Evolutionary conservation across 1,284 basidiomycete species (phyloP).

Genomic region (Neonothopanus nambi): DNA sequence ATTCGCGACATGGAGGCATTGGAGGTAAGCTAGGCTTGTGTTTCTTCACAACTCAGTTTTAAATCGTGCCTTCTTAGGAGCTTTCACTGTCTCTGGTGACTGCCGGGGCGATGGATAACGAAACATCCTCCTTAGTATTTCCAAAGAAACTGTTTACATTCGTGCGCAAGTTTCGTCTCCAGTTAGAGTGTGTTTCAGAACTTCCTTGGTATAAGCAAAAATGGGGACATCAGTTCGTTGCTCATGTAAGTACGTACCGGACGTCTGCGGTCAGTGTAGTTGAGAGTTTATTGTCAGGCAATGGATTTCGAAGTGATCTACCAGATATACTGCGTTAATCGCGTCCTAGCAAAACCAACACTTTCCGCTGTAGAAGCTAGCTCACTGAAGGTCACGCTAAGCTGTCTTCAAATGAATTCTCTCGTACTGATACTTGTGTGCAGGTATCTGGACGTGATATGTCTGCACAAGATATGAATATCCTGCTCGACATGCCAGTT

Average conservation of each 20-base stretch:
- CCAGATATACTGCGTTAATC: constrained; percentile 18
- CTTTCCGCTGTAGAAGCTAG: not conserved
- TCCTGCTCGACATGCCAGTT: constrained; percentile 5
- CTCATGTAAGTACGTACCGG: constrained; percentile 7
- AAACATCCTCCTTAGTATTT: constrained; percentile 12
- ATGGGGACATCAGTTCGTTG: constrained; percentile 16
- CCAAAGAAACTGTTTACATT: constrained; percentile 17
- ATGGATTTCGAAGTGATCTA: constrained; percentile 13
- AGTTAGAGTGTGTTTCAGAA: constrained; percentile 14
- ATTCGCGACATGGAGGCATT: constrained; percentile 7
- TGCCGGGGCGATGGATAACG: not conserved
- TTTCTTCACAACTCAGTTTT: not conserved
- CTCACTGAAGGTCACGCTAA: constrained; percentile 1
- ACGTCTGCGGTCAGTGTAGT: not conserved
- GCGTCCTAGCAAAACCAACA: constrained; percentile 4
- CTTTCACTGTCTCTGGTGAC: constrained; percentile 3
- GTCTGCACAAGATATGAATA: not conserved
- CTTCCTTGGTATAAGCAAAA: constrained; percentile 14
- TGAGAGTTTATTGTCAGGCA: not conserved
- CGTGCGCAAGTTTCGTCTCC: constrained; percentile 14
- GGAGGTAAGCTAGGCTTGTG: constrained; percentile 1
- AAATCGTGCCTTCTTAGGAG: not conserved
- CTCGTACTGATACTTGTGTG: not conserved
- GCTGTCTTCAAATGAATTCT: not conserved
- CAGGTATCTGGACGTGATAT: constrained; percentile 1